These are phyloP conservation scores for Apiospora saccharicola DNA, from an alignment of 2,329 filamentous ascomycete genomes.

Conservation along the genomic window DNA sequence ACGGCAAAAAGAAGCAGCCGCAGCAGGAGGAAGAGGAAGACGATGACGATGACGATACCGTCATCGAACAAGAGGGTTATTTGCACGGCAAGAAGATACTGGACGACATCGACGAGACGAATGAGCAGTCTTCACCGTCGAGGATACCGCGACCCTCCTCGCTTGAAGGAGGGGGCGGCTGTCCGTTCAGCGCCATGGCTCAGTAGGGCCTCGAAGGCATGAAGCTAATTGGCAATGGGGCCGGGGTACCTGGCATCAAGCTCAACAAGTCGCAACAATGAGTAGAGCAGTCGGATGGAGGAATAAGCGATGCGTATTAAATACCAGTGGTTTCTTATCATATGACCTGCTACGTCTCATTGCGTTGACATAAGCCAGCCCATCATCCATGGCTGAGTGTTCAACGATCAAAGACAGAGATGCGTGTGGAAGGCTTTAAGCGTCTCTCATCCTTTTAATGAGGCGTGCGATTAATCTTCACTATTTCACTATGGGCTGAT, in stretches of 20 bases:
- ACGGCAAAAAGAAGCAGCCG: slow-evolving; percentile 59
- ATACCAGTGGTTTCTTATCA: neutral
- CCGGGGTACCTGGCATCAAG: neutral
- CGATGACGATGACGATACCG: slow-evolving; percentile 51
- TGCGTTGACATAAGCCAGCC: neutral
- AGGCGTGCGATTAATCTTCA: neutral
- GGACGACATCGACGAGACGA: slow-evolving; percentile 45
- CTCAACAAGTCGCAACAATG: neutral
- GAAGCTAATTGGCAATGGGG: slow-evolving; percentile 25
- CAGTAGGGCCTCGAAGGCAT: slow-evolving; percentile 30
- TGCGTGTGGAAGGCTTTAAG: neutral
- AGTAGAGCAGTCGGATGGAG: neutral
- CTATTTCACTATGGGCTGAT: neutral
- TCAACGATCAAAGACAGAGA: neutral
- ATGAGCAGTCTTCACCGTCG: slow-evolving; percentile 6
- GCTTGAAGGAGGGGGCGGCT: slow-evolving; percentile 31
- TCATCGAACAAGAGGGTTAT: slow-evolving; percentile 69
- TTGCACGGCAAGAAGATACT: slow-evolving; percentile 69
- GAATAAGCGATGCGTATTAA: neutral
- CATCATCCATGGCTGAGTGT: neutral
- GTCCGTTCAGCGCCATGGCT: slow-evolving; percentile 38
- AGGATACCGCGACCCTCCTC: slow-evolving; percentile 26
- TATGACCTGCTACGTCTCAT: neutral
- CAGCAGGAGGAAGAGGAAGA: slow-evolving; percentile 64
- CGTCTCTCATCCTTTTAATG: neutral